These are phyloP conservation scores for Sugiyamaella grinbergsii DNA, from an alignment of 1,139 yeast species.

Conservation along the genomic window DNA sequence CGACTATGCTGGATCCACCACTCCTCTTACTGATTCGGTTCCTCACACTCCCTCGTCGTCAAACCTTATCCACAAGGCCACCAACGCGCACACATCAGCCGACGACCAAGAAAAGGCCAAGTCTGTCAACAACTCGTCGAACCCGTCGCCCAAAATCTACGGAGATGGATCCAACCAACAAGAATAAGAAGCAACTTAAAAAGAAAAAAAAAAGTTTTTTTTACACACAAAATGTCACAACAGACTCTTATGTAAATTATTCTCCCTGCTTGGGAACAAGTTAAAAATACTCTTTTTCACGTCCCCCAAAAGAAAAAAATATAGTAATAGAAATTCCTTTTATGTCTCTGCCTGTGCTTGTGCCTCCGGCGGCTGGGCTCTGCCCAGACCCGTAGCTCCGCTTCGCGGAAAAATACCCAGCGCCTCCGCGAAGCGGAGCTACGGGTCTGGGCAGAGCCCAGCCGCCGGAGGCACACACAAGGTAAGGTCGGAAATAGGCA, in stretches of 20 bases:
- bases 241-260: slow-evolving; percentile 15
- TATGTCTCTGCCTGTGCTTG: background rate
- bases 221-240: background rate
- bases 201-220: background rate
- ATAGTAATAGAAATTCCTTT: slow-evolving; percentile 14
- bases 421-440: slow-evolving; percentile 13
- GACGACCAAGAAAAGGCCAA: slow-evolving; percentile 55
- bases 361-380: slow-evolving; percentile 12
- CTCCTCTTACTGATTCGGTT: slow-evolving; percentile 32
- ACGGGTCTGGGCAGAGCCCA: slow-evolving; percentile 18
- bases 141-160: slow-evolving; percentile 22
- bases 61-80: slow-evolving; percentile 14
- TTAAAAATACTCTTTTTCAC: background rate
- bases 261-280: slow-evolving; percentile 6
- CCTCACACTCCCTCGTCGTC: slow-evolving; percentile 30
- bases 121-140: slow-evolving; percentile 80
- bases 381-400: slow-evolving; percentile 7
- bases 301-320: background rate
- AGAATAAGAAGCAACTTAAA: too few species aligned
- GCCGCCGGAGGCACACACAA: slow-evolving; percentile 16
- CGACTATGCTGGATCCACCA: slow-evolving; percentile 27
- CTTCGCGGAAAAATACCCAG: slow-evolving; percentile 5
- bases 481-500: background rate
- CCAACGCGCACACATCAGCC: slow-evolving; percentile 19
- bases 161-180: slow-evolving; percentile 16